A percentile compares a stretch with the other conserved stretches of the same genome.
Evolutionary conservation across 2,329 filamentous ascomycete species (phyloP).

Genomic region (Zarea fungicola): DNA sequence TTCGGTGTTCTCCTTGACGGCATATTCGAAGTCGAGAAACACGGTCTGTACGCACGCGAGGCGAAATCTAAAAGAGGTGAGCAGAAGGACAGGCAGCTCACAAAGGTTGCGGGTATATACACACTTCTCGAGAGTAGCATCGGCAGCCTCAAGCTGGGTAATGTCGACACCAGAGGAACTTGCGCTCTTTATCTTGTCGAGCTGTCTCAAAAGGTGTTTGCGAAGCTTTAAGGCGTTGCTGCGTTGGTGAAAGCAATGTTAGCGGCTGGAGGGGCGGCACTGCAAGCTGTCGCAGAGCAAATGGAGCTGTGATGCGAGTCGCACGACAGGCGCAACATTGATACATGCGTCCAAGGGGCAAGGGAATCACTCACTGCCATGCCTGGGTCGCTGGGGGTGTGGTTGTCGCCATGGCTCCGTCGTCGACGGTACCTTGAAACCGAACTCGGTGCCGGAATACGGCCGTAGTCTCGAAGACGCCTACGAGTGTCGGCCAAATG

Average conservation of each 20-base stretch:
- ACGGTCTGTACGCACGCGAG: constrained; percentile 66
- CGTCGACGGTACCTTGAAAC: background rate
- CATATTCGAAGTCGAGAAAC: constrained; percentile 65
- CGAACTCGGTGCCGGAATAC: background rate
- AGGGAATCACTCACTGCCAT: constrained; percentile 33
- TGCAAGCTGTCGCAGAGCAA: constrained; percentile 3
- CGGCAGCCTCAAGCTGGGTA: constrained; percentile 39
- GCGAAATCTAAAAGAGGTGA: constrained; percentile 52
- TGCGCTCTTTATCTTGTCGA: constrained; percentile 37
- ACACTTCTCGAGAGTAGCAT: constrained; percentile 39
- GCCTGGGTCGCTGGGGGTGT: constrained; percentile 29
- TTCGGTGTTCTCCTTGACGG: constrained; percentile 60
- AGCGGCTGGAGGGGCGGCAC: constrained; percentile 11
- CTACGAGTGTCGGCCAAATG: background rate
- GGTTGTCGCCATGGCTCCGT: constrained; percentile 15
- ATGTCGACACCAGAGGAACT: constrained; percentile 31
- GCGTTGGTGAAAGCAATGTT: constrained; percentile 13
- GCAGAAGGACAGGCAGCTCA: constrained; percentile 6
- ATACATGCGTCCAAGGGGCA: background rate
- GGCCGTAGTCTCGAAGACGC: background rate
- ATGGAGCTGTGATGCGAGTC: background rate
- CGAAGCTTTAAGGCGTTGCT: constrained; percentile 41
- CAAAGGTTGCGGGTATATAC: constrained; percentile 16
- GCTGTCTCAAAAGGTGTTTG: constrained; percentile 37
- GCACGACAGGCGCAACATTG: background rate